Evolutionary conservation across 768 basidiomycete genomes (phyloP).

Genomic region (Lentinula raphanica): DNA sequence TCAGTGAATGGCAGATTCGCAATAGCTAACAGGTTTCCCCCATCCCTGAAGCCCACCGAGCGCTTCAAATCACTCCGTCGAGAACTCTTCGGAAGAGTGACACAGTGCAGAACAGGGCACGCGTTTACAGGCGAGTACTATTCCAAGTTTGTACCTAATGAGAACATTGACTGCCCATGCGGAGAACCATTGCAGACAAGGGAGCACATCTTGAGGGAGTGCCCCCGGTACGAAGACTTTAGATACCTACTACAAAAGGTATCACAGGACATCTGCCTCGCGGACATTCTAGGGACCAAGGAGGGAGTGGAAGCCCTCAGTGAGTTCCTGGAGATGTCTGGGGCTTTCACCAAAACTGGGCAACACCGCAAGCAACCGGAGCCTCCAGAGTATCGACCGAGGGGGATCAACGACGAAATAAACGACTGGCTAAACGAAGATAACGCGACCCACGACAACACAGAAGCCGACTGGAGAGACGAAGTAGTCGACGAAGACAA

Average conservation of each 20-base stretch:
- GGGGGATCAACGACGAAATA: not conserved
- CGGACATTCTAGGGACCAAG: slow-evolving; percentile 16
- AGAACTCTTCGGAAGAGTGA: slow-evolving; percentile 19
- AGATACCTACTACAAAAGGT: slow-evolving; percentile 13
- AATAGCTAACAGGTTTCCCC: not conserved
- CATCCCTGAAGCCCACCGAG: not conserved
- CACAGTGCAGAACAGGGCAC: slow-evolving; percentile 24
- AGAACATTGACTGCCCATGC: slow-evolving; percentile 20
- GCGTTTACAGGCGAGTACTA: slow-evolving; percentile 24
- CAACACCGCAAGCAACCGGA: not conserved
- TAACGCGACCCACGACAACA: not conserved
- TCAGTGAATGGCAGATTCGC: not conserved
- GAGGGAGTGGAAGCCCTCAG: slow-evolving; percentile 18
- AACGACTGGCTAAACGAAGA: not conserved
- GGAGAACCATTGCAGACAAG: slow-evolving; percentile 16
- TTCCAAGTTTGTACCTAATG: slow-evolving; percentile 13
- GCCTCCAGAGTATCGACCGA: not conserved
- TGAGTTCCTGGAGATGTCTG: slow-evolving; percentile 14
- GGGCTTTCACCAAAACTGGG: slow-evolving; percentile 15
- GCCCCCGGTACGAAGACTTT: slow-evolving; percentile 16
- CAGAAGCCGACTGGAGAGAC: not conserved
- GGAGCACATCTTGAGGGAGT: slow-evolving; percentile 19
- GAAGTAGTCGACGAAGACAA: not conserved
- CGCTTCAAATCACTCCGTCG: slow-evolving; percentile 1
- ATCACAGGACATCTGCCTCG: no score